Evolutionary conservation across 2,329 filamentous ascomycete genomes (phyloP).

Genomic region (Phoma herbarum): DNA sequence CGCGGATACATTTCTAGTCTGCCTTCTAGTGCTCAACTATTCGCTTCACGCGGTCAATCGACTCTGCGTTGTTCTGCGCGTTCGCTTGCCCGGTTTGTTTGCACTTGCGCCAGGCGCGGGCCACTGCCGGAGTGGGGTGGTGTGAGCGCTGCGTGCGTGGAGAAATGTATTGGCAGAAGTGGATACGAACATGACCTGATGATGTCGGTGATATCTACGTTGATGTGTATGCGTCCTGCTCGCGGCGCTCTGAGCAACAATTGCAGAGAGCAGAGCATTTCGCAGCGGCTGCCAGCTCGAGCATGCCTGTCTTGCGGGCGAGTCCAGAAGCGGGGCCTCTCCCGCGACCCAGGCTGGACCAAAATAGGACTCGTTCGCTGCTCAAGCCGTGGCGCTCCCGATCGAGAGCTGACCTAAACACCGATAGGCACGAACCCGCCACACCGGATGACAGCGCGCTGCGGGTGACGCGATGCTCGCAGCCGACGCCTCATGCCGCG

Average conservation of each 20-base stretch:
- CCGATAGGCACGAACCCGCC: slow-evolving; percentile 36
- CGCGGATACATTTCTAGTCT: slow-evolving; percentile 32
- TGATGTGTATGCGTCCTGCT: slow-evolving; percentile 2
- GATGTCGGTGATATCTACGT: slow-evolving; percentile 13
- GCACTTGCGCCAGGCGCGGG: slow-evolving; percentile 16
- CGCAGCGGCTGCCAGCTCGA: slow-evolving; percentile 21
- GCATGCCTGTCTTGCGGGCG: slow-evolving; percentile 26
- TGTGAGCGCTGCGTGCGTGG: slow-evolving; percentile 17
- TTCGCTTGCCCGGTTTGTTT: slow-evolving; percentile 25
- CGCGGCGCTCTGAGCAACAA: slow-evolving; percentile 6
- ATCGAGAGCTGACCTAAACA: slow-evolving; percentile 38
- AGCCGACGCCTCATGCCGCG: slow-evolving; percentile 28
- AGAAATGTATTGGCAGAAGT: slow-evolving; percentile 9
- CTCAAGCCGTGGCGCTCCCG: slow-evolving; percentile 33
- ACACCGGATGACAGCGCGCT: slow-evolving; percentile 42
- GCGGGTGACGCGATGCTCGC: slow-evolving; percentile 39
- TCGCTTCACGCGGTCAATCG: slow-evolving; percentile 29
- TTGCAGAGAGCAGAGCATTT: slow-evolving; percentile 4
- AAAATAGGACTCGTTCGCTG: slow-evolving; percentile 33
- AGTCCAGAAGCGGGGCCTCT: slow-evolving; percentile 38
- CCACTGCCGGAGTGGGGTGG: slow-evolving; percentile 27
- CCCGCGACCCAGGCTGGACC: slow-evolving; percentile 31
- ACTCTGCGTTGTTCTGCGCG: slow-evolving; percentile 22
- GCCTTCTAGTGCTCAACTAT: slow-evolving; percentile 27
- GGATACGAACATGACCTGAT: slow-evolving; percentile 13